Conservation (phyloP, 768 basidiomycete species). For the Pisolithus marmoratus region DNA sequence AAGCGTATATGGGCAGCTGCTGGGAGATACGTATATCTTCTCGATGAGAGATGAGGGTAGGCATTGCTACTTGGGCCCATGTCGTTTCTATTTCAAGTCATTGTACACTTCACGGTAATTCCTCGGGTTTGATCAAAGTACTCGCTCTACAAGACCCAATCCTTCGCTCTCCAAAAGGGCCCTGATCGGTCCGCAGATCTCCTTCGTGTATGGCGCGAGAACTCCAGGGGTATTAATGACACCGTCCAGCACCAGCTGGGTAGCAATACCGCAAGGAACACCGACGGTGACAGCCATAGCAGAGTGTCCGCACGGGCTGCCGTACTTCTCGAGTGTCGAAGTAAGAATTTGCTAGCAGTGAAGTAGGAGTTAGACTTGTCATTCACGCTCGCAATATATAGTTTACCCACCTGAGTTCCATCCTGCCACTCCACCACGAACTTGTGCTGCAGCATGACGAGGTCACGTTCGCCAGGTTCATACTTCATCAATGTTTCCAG, state of each 20-base stretch:
- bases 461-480: conserved; percentile 83
- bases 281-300: conserved; percentile 94
- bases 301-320: conserved; percentile 69
- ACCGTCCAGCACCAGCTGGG: conserved; percentile 88
- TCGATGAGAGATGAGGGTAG: no score
- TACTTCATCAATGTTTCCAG: conserved; percentile 93
- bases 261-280: conserved; percentile 89
- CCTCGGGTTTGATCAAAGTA: conserved; percentile 37
- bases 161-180: conserved; percentile 68
- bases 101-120: neutral
- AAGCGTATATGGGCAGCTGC: no score
- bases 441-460: conserved; percentile 98
- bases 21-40: no score
- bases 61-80: no score
- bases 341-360: conserved; percentile 69
- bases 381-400: no score
- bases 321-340: conserved; percentile 88
- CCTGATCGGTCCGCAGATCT: conserved; percentile 73
- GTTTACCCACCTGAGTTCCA: conserved; percentile 55
- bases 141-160: conserved; percentile 63
- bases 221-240: conserved; percentile 74
- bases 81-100: neutral
- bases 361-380: conserved; percentile 3
- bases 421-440: conserved; percentile 89
- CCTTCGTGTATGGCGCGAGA: conserved; percentile 80